Base-by-base conservation (phyloP, 2,329 filamentous ascomycete species). In the Pseudogymnoascus sp. region DNA sequence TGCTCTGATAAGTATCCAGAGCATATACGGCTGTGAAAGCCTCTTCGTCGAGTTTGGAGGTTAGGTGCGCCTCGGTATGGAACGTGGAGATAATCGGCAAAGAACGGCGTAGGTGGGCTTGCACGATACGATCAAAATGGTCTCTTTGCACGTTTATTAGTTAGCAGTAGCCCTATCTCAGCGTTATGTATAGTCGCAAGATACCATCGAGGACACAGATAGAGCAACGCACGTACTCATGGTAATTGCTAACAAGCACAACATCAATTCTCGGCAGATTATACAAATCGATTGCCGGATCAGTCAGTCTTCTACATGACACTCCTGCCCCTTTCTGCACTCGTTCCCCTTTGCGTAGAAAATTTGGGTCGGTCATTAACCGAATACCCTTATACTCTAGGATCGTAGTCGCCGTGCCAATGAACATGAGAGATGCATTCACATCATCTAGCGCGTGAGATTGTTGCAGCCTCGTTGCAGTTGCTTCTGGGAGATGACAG, bases 271-370 rank as follows among this genome's bases (percentile, higher is more conserved):
- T 75, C 1, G 86, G 86, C 1, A 88, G 74, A 28, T 83, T 76
- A 58, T 84, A 77, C 4, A 88, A 70, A 62, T 86, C 80, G 14
- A 88, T 76, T 0, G 83, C 82, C 19, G 85, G 85, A 65, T 88
- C 81, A 0, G 81, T 87, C 25, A 73, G 71, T 1, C 85, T 76
- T 22, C 76, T 77, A 1, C 77, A 80, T 2, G 77, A 81, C 2
- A 88, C 84, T 0, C 84, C 84, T 0, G 85, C 85, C 0, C 85
- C 86, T 1, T 88, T 79, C 69, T 88, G 85, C 7, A 88, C 84
- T 67, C 88, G 83, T 67, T 87, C 84, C 35, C 85, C 84, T 1
- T 80, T 80, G 67, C 87, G 85, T 0, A 89, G 78, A 72, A 89
- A 88, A 72, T 87, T 87, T 7, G 84, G 83, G 69, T 83, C 82